These are phyloP conservation scores for Jimgerdemannia lactiflua DNA, from an alignment of 192 early-diverging fungal species.

Conservation along the genomic window DNA sequence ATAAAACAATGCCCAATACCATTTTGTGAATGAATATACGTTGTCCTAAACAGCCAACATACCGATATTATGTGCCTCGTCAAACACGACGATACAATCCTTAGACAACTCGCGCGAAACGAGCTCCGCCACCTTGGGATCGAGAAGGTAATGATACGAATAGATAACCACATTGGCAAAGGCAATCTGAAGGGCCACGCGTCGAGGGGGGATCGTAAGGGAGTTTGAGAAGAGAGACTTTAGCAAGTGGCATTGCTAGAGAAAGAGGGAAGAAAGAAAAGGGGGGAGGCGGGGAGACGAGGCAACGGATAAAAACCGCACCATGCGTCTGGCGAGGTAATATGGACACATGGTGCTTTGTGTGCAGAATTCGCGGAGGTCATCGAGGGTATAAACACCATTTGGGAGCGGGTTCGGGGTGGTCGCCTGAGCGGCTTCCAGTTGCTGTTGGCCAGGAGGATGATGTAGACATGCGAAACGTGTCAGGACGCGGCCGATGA, in stretches of 20 bases:
- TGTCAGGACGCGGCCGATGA: too few relatives aligned
- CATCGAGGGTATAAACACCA: slow-evolving; percentile 97
- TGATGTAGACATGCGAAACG: too few relatives aligned
- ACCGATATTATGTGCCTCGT: slow-evolving; percentile 99
- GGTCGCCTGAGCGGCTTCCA: slow-evolving; percentile 65
- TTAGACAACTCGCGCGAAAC: slow-evolving; percentile 94
- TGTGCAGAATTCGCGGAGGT: slow-evolving; percentile 79
- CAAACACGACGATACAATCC: slow-evolving; percentile 98
- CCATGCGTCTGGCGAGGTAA: slow-evolving; percentile 83
- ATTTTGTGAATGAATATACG: not conserved
- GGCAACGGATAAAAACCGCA: slow-evolving; percentile 33
- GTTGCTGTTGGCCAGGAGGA: too few relatives aligned
- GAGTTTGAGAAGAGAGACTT: too few relatives aligned
- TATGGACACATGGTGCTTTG: slow-evolving; percentile 88
- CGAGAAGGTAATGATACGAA: slow-evolving; percentile 98
- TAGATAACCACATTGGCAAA: slow-evolving; percentile 97
- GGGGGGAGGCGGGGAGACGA: too few relatives aligned
- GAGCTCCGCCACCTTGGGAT: slow-evolving; percentile 98
- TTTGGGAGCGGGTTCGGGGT: slow-evolving; percentile 72
- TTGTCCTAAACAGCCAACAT: not conserved
- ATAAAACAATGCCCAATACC: slow-evolving; percentile 3
- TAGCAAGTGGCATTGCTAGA: too few relatives aligned
- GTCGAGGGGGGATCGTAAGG: too few relatives aligned
- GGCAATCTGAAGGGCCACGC: slow-evolving; percentile 51
- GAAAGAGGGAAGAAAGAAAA: too few relatives aligned